These are phyloP conservation scores for Phtheirospermum japonicum DNA, from an alignment of 257 asterid genomes.

Conservation along the genomic window DNA sequence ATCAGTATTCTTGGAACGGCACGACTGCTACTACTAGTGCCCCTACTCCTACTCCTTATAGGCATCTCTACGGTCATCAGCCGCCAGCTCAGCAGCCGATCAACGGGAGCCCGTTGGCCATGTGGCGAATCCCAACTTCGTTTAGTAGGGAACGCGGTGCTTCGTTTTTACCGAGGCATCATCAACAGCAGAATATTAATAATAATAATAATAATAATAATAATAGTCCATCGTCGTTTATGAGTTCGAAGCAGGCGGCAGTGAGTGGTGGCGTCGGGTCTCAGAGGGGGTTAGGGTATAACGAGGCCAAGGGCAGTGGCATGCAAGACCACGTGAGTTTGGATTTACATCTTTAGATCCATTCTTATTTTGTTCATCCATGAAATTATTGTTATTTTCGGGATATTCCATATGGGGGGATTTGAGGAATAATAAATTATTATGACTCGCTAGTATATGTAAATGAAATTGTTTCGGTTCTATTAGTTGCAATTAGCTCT, in stretches of 20 bases:
- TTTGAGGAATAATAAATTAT: slow-evolving; percentile 14
- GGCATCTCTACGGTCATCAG: slow-evolving; percentile 14
- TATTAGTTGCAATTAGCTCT: slow-evolving; percentile 2
- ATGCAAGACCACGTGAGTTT: slow-evolving; percentile 73
- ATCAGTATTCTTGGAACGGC: slow-evolving; percentile 33
- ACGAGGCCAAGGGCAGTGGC: slow-evolving; percentile 33
- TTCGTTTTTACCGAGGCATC: not conserved
- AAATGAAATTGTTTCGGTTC: not conserved
- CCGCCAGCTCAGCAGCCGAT: slow-evolving; percentile 35
- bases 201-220: not conserved
- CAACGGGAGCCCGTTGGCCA: slow-evolving; percentile 55
- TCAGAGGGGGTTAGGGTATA: slow-evolving; percentile 37
- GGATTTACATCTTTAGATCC: slow-evolving; percentile 60
- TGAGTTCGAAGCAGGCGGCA: not conserved
- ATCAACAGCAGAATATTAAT: not conserved
- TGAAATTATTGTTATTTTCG: not conserved
- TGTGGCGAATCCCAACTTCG: slow-evolving; percentile 44
- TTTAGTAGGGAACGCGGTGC: slow-evolving; percentile 1
- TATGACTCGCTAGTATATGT: slow-evolving; percentile 1
- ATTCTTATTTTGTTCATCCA: not conserved
- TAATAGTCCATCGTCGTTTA: not conserved
- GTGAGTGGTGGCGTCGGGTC: slow-evolving; percentile 29
- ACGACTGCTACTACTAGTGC: slow-evolving; percentile 2
- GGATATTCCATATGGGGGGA: too few relatives aligned
- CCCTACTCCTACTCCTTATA: slow-evolving; percentile 6